These are phyloP conservation scores for Nemania bipapillata DNA, from an alignment of 2,329 filamentous ascomycete genomes.

Conservation along the genomic window DNA sequence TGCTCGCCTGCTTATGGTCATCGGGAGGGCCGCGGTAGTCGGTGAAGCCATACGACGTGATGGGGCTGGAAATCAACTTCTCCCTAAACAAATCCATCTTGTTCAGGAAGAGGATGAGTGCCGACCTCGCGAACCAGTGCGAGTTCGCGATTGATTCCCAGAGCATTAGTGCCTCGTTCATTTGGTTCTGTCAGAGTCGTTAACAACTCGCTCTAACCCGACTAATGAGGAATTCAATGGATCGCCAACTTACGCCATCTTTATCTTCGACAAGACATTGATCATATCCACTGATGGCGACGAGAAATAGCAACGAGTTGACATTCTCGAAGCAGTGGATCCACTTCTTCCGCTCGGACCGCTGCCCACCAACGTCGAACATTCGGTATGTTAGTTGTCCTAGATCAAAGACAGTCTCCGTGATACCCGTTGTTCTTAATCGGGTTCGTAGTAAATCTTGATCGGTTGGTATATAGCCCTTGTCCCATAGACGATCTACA, in stretches of 20 bases:
- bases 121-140: constrained; percentile 84
- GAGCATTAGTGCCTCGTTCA: constrained; percentile 88
- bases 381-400: constrained; percentile 94
- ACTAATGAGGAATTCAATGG: neutral
- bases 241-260: constrained; percentile 76
- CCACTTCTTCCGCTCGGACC: constrained; percentile 96
- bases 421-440: constrained; percentile 92
- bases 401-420: constrained; percentile 91
- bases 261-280: constrained; percentile 96
- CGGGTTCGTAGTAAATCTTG: constrained; percentile 93
- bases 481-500: constrained; percentile 77
- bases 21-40: constrained; percentile 78
- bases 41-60: constrained; percentile 78
- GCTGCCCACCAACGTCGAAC: constrained; percentile 93
- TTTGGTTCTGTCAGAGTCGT: constrained; percentile 74
- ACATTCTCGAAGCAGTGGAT: constrained; percentile 97
- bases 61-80: constrained; percentile 76
- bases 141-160: constrained; percentile 88
- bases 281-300: constrained; percentile 95
- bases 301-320: constrained; percentile 89
- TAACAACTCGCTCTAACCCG: constrained; percentile 9
- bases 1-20: constrained; percentile 78
- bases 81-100: constrained; percentile 88
- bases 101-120: constrained; percentile 85
- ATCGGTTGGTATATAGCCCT: constrained; percentile 86